Percentiles rank a stretch among this genome's conserved stretches.
Conservation (phyloP, 1,284 basidiomycete species). For the Ustilago shanxiensis region DNA sequence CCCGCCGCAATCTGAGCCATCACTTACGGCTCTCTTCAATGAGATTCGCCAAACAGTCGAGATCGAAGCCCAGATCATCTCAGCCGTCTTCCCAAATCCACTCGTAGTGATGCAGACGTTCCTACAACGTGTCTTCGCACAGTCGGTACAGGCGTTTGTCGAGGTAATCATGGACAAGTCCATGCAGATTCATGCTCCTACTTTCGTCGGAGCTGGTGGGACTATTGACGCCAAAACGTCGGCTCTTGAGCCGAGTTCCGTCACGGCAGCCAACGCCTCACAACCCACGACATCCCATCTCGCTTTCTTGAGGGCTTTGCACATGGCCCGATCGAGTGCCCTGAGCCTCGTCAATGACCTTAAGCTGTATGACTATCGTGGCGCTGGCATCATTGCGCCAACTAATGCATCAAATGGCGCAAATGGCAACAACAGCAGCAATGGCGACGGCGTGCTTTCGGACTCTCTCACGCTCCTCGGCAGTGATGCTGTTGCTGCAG, state of each 20-base stretch:
- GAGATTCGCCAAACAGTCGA: slow-evolving; percentile 92
- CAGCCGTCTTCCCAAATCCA: slow-evolving; percentile 97
- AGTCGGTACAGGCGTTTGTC: slow-evolving; percentile 75
- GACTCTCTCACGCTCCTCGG: slow-evolving; percentile 37
- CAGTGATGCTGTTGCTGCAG: slow-evolving; percentile 35
- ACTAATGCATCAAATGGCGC: slow-evolving; percentile 23
- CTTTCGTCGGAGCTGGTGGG: slow-evolving; percentile 42
- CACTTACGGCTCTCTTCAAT: slow-evolving; percentile 82
- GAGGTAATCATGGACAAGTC: slow-evolving; percentile 69
- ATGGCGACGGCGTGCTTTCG: slow-evolving; percentile 13
- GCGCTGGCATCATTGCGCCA: slow-evolving; percentile 56
- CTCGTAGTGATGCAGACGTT: slow-evolving; percentile 99
- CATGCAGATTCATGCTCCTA: slow-evolving; percentile 48
- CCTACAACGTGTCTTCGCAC: slow-evolving; percentile 95
- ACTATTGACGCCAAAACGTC: slow-evolving; percentile 36
- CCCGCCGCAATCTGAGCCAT: slow-evolving; percentile 84
- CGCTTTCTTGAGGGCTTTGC: slow-evolving; percentile 89
- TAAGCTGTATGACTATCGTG: slow-evolving; percentile 85
- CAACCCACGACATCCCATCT: slow-evolving; percentile 71
- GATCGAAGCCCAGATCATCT: slow-evolving; percentile 97
- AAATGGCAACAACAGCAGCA: not conserved
- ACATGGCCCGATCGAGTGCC: slow-evolving; percentile 86
- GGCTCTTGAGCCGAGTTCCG: slow-evolving; percentile 30
- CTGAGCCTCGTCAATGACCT: slow-evolving; percentile 88
- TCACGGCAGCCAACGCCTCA: not conserved